phyloP scores from a whole-genome alignment of 2,329 filamentous ascomycete genomes.

The Thielaviopsis musarum region DNA sequence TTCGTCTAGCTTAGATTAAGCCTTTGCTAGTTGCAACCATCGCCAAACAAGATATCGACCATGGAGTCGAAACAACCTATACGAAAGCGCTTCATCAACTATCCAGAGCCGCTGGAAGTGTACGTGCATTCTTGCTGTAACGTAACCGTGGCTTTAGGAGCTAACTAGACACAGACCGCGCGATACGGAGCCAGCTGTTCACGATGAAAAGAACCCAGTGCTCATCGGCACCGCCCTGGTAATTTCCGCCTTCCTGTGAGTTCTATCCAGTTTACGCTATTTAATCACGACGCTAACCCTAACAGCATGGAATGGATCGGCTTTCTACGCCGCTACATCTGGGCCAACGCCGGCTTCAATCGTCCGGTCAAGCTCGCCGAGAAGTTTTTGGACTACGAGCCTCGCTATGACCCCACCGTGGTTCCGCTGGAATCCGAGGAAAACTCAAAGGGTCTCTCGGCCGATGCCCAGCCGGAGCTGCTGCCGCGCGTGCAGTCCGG shows the following conservation, averaged over 20 bases:
- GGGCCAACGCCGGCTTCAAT: constrained; percentile 47
- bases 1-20: background rate
- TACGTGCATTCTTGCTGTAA: constrained; percentile 13
- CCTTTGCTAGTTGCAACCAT: background rate
- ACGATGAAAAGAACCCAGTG: constrained; percentile 29
- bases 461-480: background rate
- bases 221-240: constrained; percentile 37
- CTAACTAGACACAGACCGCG: background rate
- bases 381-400: constrained; percentile 32
- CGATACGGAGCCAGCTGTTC: background rate
- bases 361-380: constrained; percentile 35
- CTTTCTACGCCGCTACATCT: constrained; percentile 38
- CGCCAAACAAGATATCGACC: background rate
- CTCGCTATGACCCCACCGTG: constrained; percentile 30
- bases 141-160: background rate
- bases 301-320: constrained; percentile 36
- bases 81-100: constrained; percentile 19
- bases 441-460: background rate
- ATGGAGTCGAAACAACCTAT: constrained; percentile 6
- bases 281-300: background rate
- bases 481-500: constrained; percentile 7
- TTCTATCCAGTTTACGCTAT: background rate
- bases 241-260: constrained; percentile 37
- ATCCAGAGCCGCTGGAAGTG: constrained; percentile 22
- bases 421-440: constrained; percentile 24